phyloP scores from a whole-genome alignment of 192 early-diverging fungal genomes.

The Dissophora globulifera region DNA sequence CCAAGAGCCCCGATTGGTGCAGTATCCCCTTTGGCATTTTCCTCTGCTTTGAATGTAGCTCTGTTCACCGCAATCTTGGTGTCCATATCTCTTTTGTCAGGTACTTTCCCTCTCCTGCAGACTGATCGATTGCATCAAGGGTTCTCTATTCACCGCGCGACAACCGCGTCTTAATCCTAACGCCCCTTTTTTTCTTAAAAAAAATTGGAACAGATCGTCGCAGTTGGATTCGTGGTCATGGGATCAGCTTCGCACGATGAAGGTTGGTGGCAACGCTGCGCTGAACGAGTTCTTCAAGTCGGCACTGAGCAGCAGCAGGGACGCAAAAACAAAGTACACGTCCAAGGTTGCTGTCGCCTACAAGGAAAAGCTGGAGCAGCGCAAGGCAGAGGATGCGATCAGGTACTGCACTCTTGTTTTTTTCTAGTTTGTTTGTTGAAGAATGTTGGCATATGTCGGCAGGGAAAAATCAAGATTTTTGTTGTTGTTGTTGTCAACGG shows the following conservation, averaged over 20 bases:
- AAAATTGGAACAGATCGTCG: constrained; percentile 87
- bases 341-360: constrained; percentile 78
- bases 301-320: constrained; percentile 65
- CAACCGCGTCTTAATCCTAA: no score
- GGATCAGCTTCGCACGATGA: constrained; percentile 91
- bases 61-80: constrained; percentile 95
- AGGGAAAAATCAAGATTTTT: no score
- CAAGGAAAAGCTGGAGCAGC: constrained; percentile 78
- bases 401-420: constrained; percentile 23
- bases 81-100: constrained; percentile 98
- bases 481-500: no score
- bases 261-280: constrained; percentile 88
- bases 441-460: no score
- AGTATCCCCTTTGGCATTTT: constrained; percentile 95
- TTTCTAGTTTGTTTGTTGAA: no score
- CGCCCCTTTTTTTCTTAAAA: no score
- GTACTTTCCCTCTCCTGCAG: constrained; percentile 58
- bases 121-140: no score
- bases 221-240: constrained; percentile 91
- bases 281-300: constrained; percentile 87
- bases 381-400: constrained; percentile 75
- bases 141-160: no score
- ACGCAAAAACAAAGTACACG: constrained; percentile 88
- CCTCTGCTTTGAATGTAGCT: constrained; percentile 95
- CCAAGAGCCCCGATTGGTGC: constrained; percentile 96